Evolutionary conservation across 495 filamentous ascomycete species (phyloP), one percentile per base, ranked within the genome.

Genomic region (Hypoxylon rickii): DNA sequence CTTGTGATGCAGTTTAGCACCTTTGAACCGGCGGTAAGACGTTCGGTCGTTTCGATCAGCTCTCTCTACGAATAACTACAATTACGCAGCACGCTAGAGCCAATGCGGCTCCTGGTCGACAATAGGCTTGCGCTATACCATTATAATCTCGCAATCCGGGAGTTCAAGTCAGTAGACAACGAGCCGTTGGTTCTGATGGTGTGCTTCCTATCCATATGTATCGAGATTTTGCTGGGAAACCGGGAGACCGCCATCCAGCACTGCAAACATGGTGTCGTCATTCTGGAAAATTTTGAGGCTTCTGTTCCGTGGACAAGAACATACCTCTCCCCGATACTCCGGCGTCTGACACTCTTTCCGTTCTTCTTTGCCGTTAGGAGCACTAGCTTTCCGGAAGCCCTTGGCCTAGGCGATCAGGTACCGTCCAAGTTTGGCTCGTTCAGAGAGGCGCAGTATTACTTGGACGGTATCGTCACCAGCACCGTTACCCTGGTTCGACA

Each of bases 191-290:
- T 84, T 13, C 62, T 86, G 24, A 68, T 86, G 7, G 83, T 71
- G 2, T 85, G 82, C 44, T 61, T 83, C 1, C 69, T 86, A 18
- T 86, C 83, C 40, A 77, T 84, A 11, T 84, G 79, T 59, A 79
- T 86, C 31, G 83, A 85, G 58, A 70, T 77, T 21, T 67, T 85
- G 41, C 73, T 78, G 38, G 78, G 75, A 13, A 76, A 81, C 65
- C 66, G 71, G 44, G 66, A 59, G 20, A 73, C 73, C 15, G 79
- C 79, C 0, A 68, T 72, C 32, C 55, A 71, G 18, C 74, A 77
- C 26, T 66, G 73, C 22, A 65, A 73, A 12, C 74, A 76, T 49
- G 73, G 73, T 15, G 73, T 76, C 10, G 53, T 65, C 34, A 73
- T 64, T 32, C 58, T 70, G 36, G 51, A 73, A 33, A 70, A 72